Percentiles rank a stretch among this genome's conserved stretches.
Conservation (phyloP, 371 early-diverging fungal genomes). For the Blakeslea trispora region DNA sequence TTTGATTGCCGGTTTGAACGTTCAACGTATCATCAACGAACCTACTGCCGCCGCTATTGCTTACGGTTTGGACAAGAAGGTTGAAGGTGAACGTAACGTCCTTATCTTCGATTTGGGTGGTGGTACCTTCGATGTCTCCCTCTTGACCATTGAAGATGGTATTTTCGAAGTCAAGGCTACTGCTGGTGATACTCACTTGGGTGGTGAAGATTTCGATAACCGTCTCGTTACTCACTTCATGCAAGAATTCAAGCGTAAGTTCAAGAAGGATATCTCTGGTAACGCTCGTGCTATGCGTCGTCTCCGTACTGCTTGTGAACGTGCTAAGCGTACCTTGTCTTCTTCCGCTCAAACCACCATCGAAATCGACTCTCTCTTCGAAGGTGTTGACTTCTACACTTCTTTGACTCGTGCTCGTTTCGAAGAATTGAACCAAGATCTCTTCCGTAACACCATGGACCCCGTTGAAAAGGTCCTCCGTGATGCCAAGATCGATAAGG, state of each 20-base stretch:
- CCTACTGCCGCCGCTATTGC: conserved; percentile 97
- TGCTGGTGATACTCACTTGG: conserved; percentile 96
- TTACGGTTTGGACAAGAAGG: conserved; percentile 86
- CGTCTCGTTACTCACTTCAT: conserved; percentile 80
- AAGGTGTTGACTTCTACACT: conserved; percentile 88
- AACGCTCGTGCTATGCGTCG: conserved; percentile 92
- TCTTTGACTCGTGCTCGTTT: conserved; percentile 91
- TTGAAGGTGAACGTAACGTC: conserved; percentile 78
- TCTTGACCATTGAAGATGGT: conserved; percentile 88
- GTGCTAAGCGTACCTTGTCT: conserved; percentile 97
- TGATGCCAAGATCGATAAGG: conserved; percentile 95
- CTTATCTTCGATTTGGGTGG: conserved; percentile 97
- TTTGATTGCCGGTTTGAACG: conserved; percentile 79
- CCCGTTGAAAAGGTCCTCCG: conserved; percentile 85
- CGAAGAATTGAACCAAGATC: conserved; percentile 91
- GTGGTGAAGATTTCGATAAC: conserved; percentile 99
- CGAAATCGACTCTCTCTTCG: conserved; percentile 91
- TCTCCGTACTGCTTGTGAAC: conserved; percentile 94
- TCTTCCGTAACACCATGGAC: conserved; percentile 84
- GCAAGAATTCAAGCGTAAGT: conserved; percentile 87
- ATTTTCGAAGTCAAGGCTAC: conserved; percentile 96
- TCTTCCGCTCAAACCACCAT: conserved; percentile 83
- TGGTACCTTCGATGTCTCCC: conserved; percentile 96
- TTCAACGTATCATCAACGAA: conserved; percentile 92
- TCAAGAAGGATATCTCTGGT: conserved; percentile 76